These are phyloP conservation scores for Aspergillus fijiensis DNA, from an alignment of 2,329 filamentous ascomycete species.

Conservation along the genomic window DNA sequence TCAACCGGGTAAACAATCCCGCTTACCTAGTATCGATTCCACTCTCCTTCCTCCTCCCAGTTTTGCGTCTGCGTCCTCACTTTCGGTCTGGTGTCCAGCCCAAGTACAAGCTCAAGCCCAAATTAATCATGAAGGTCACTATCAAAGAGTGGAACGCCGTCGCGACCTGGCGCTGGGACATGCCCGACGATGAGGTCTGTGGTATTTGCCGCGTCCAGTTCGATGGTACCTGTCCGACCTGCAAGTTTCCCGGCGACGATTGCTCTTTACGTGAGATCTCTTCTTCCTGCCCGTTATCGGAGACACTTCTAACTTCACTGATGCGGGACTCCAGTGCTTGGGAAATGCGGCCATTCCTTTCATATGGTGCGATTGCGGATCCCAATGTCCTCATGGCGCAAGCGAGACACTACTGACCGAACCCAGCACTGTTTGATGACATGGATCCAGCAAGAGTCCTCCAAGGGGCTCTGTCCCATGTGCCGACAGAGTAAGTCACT, in stretches of 20 bases:
- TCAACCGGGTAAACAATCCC: neutral
- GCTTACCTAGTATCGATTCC: neutral
- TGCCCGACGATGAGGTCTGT: slow-evolving; percentile 95
- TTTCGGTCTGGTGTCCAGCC: neutral
- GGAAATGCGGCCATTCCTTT: slow-evolving; percentile 96
- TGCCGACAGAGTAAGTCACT: slow-evolving; percentile 77
- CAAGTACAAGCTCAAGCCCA: neutral
- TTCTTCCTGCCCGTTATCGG: neutral
- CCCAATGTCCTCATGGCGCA: slow-evolving; percentile 10
- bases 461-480: slow-evolving; percentile 95
- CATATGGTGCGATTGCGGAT: slow-evolving; percentile 69
- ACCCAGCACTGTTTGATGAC: slow-evolving; percentile 76
- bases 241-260: slow-evolving; percentile 96
- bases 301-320: slow-evolving; percentile 1
- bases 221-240: slow-evolving; percentile 95
- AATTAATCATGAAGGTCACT: slow-evolving; percentile 78
- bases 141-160: slow-evolving; percentile 93
- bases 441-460: slow-evolving; percentile 94
- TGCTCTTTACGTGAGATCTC: slow-evolving; percentile 72
- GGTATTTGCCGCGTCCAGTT: slow-evolving; percentile 98
- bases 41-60: neutral
- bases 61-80: neutral
- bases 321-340: slow-evolving; percentile 65
- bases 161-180: slow-evolving; percentile 96
- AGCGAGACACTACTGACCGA: slow-evolving; percentile 5